These are phyloP conservation scores for Rhizoclosmatium sp. DNA, from an alignment of 192 early-diverging fungal species.

Conservation along the genomic window DNA sequence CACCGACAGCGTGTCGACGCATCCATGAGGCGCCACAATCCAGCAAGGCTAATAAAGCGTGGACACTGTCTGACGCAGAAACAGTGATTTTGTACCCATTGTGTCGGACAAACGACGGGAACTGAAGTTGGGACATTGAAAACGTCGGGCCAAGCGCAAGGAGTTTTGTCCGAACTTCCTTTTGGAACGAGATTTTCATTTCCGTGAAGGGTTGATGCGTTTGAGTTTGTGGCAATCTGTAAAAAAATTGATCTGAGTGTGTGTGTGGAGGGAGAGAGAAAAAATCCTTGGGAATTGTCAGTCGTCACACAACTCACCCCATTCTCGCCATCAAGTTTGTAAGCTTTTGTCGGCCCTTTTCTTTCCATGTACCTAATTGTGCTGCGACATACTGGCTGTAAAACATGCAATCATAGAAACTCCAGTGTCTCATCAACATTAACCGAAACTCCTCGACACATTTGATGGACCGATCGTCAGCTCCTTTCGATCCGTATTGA, in stretches of 20 bases:
- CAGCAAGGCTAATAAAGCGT: constrained; percentile 79
- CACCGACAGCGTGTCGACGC: constrained; percentile 44
- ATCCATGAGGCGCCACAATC: constrained; percentile 62
- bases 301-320: constrained; percentile 63
- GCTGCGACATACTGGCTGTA: constrained; percentile 87
- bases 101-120: constrained; percentile 78
- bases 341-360: constrained; percentile 79
- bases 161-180: constrained; percentile 70
- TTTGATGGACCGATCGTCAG: constrained; percentile 64
- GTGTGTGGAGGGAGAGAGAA: background rate
- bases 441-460: constrained; percentile 84
- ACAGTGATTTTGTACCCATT: constrained; percentile 73
- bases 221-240: constrained; percentile 81
- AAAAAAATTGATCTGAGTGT: background rate
- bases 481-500: constrained; percentile 41
- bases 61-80: constrained; percentile 82
- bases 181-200: constrained; percentile 64
- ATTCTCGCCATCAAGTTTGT: constrained; percentile 87
- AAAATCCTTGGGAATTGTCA: background rate
- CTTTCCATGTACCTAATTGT: constrained; percentile 89
- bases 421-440: constrained; percentile 92
- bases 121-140: constrained; percentile 79
- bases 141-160: constrained; percentile 71
- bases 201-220: constrained; percentile 78
- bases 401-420: constrained; percentile 84